Evolutionary conservation across 2,329 filamentous ascomycete genomes (phyloP), one percentile per base, ranked within the genome.

Genomic region (Trichoderma cornu-damae): DNA sequence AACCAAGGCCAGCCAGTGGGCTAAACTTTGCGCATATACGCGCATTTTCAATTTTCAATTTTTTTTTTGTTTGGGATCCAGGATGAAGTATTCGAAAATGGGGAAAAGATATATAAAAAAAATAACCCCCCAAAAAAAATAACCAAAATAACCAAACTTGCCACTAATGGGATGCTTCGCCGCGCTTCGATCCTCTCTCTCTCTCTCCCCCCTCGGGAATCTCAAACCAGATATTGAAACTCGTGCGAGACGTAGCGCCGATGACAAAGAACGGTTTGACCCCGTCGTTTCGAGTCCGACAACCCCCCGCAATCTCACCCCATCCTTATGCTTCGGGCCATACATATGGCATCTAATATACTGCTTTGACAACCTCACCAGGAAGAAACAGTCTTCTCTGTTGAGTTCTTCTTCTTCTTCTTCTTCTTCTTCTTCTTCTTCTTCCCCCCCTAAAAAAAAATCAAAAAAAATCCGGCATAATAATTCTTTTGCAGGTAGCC

Each of bases 181-280:
- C 26, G 2, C 18, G 16, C 35, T 18, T 26, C 37, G 9, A 28
- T 28, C 16, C 7, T 28, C 22, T 26, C 8, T n/a, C n/a, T n/a
- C n/a, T n/a, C n/a, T n/a, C n/a, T n/a, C 18, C 54, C n/a, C n/a
- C n/a, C n/a, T n/a, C n/a, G 9, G 37, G 18, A 44, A 51, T 20
- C 54, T 50, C 54, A 51, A 49, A 57, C 54, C 24, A 34, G 24
- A 11, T 12, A 12, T 35, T 51, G 54, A 51, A 50, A 57, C 54
- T n/a, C n/a, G n/a, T n/a, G 30, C 47, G 46, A 57, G 40, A 51
- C 46, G 38, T 57, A 35, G 37, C 37, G 46, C 16, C 46, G 18
- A 40, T 51, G 30, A 37, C n/a, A 22, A 16, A 37, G 14, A 47
- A 22, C 42, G 32, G 9, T 30, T 47, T 57, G 24, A 12, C 18